These are phyloP conservation scores for Populus simonii DNA, from an alignment of 345 rosid species.

Conservation along the genomic window DNA sequence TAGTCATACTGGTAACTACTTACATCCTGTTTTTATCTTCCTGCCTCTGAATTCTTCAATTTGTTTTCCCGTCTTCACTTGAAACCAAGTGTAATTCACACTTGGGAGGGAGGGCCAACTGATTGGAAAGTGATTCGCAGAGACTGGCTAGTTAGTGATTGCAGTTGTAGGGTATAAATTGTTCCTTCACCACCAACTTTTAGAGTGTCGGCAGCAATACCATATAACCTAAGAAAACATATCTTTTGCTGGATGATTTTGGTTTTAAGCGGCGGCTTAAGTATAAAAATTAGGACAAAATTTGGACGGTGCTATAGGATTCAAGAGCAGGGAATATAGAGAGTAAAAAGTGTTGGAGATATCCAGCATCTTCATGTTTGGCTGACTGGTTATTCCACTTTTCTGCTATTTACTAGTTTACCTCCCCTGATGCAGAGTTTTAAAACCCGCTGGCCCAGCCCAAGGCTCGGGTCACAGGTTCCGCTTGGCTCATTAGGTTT, in stretches of 20 bases:
- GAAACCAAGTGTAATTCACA: background rate
- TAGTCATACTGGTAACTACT: background rate
- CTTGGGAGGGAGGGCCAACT: background rate
- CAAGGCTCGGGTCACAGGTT: rapidly evolving
- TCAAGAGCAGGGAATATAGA: background rate
- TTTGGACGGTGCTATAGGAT: constrained; percentile 5
- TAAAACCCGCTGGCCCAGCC: too few relatives aligned
- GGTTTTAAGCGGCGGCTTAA: background rate
- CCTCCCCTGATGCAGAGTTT: too few relatives aligned
- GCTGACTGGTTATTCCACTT: constrained; percentile 15
- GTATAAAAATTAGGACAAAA: background rate
- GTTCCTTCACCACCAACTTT: constrained; percentile 17
- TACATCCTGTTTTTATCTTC: background rate
- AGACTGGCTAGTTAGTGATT: background rate
- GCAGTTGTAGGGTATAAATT: background rate
- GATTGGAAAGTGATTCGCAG: background rate
- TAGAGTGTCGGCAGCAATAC: constrained; percentile 19
- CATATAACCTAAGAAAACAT: background rate
- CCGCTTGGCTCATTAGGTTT: rapidly evolving
- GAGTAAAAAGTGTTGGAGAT: background rate
- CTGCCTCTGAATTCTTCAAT: background rate
- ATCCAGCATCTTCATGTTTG: constrained; percentile 1
- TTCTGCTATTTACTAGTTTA: background rate
- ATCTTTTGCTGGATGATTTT: background rate
- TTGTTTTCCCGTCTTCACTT: background rate